These are phyloP conservation scores for Coemansia sp. DNA, from an alignment of 192 early-diverging fungal species.

Conservation along the genomic window DNA sequence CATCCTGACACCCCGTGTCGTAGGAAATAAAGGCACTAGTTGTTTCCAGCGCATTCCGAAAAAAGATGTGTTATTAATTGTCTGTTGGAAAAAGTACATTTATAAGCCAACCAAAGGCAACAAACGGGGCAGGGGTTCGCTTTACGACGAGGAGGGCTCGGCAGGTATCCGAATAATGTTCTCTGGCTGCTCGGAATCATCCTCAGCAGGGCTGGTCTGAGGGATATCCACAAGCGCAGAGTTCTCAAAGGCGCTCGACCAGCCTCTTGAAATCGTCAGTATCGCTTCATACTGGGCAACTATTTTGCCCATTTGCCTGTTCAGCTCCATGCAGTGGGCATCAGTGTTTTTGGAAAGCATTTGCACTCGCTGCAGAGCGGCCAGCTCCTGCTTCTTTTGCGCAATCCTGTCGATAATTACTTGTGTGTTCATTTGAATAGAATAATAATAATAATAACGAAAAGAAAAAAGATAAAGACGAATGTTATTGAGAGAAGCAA, in stretches of 20 bases:
- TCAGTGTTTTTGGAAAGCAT: slow-evolving; percentile 46
- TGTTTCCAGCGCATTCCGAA: not conserved
- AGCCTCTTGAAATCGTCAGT: slow-evolving; percentile 38
- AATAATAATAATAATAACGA: not conserved
- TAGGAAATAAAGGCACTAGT: not conserved
- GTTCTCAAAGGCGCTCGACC: slow-evolving; percentile 54
- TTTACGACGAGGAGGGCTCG: slow-evolving; percentile 11
- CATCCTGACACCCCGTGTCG: not conserved
- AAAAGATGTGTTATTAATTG: not conserved
- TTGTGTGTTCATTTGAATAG: slow-evolving; percentile 40
- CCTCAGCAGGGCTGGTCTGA: slow-evolving; percentile 34
- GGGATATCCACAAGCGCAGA: slow-evolving; percentile 45
- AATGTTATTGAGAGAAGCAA: not conserved
- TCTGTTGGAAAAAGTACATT: slow-evolving; percentile 1
- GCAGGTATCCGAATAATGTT: slow-evolving; percentile 49
- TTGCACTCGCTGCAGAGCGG: slow-evolving; percentile 42
- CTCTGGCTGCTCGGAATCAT: slow-evolving; percentile 49
- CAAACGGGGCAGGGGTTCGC: not conserved
- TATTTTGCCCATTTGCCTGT: slow-evolving; percentile 52
- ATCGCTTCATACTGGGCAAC: slow-evolving; percentile 50
- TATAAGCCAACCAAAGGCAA: not conserved
- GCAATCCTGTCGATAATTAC: slow-evolving; percentile 37
- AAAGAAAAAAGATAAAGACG: not conserved
- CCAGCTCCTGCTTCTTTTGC: slow-evolving; percentile 54
- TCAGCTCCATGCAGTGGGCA: slow-evolving; percentile 51